Conservation (phyloP, 306 rosid species). For the Ormosia emarginata region DNA sequence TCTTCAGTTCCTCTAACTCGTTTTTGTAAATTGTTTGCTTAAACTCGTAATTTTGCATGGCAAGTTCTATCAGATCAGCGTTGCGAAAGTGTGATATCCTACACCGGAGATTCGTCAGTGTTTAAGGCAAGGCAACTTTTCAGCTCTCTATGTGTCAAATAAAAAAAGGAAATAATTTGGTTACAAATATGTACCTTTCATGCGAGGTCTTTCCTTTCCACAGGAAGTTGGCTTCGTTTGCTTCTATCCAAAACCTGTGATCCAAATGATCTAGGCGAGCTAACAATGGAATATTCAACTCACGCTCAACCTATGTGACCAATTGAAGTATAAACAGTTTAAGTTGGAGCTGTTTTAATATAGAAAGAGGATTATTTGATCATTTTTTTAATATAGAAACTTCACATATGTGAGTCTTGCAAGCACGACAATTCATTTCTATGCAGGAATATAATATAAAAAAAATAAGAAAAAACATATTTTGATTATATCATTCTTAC, state of each 20-base stretch:
- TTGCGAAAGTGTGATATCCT: conserved; percentile 23
- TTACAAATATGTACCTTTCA: neutral
- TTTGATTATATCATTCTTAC: too few species aligned
- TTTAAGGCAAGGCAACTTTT: neutral
- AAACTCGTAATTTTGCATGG: conserved; percentile 21
- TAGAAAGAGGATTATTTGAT: neutral
- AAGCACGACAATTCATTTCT: too few species aligned
- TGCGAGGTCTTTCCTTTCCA: conserved; percentile 35
- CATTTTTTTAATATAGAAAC: too few species aligned
- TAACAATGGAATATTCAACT: conserved; percentile 42
- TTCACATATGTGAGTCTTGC: too few species aligned
- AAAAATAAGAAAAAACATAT: too few species aligned
- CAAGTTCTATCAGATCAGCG: conserved; percentile 28
- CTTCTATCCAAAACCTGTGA: conserved; percentile 46
- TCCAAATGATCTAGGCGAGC: conserved; percentile 50
- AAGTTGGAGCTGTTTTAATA: neutral
- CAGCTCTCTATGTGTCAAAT: neutral
- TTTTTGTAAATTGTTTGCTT: conserved; percentile 32
- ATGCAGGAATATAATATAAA: too few species aligned
- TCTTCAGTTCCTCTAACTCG: conserved; percentile 37
- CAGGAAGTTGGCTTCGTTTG: conserved; percentile 8
- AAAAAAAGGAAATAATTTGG: neutral
- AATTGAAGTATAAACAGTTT: neutral
- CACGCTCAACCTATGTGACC: conserved; percentile 34
- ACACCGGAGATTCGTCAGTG: neutral